Percentiles rank a stretch among this genome's conserved stretches.
Evolutionary conservation across 78 protist genomes (phyloP).

Genomic region (Chrysochromulina tobinii): DNA sequence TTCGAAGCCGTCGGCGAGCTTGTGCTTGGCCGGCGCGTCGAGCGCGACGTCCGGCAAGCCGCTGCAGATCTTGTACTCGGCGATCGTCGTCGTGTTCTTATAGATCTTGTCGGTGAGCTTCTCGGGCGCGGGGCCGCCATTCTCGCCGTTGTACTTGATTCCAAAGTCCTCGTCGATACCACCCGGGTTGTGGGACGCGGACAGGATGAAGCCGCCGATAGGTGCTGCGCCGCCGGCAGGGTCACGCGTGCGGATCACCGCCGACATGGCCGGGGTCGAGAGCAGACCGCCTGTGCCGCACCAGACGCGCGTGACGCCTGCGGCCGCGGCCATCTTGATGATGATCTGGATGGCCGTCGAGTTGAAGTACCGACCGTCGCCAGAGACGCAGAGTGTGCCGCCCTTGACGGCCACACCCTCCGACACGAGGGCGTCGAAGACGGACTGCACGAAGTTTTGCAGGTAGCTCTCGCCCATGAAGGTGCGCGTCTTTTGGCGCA

Average conservation of each 20-base stretch:
- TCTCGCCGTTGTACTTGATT: slow-evolving; percentile 90
- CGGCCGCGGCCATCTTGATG: slow-evolving; percentile 87
- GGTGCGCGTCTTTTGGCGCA: slow-evolving; percentile 80
- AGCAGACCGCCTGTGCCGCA: slow-evolving; percentile 87
- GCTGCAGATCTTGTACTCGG: slow-evolving; percentile 42
- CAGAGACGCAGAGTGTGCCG: slow-evolving; percentile 85
- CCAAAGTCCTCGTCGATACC: slow-evolving; percentile 94
- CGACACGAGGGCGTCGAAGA: slow-evolving; percentile 54
- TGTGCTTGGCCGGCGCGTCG: background rate
- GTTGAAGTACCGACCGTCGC: slow-evolving; percentile 93
- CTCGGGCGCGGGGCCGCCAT: slow-evolving; percentile 92
- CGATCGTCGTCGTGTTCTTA: slow-evolving; percentile 55
- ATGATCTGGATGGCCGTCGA: slow-evolving; percentile 81
- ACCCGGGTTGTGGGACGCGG: slow-evolving; percentile 98
- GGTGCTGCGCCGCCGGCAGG: background rate
- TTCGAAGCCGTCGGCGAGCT: background rate
- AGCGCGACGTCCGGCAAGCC: background rate
- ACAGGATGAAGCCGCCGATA: slow-evolving; percentile 86
- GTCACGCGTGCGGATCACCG: slow-evolving; percentile 69
- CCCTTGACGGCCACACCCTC: background rate
- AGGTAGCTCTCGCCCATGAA: slow-evolving; percentile 68
- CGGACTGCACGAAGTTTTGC: slow-evolving; percentile 88
- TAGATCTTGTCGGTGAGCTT: slow-evolving; percentile 83
- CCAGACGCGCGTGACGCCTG: slow-evolving; percentile 67
- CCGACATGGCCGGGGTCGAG: slow-evolving; percentile 96